These are phyloP conservation scores for Turnera subulata DNA, from an alignment of 345 rosid genomes.

Conservation along the genomic window DNA sequence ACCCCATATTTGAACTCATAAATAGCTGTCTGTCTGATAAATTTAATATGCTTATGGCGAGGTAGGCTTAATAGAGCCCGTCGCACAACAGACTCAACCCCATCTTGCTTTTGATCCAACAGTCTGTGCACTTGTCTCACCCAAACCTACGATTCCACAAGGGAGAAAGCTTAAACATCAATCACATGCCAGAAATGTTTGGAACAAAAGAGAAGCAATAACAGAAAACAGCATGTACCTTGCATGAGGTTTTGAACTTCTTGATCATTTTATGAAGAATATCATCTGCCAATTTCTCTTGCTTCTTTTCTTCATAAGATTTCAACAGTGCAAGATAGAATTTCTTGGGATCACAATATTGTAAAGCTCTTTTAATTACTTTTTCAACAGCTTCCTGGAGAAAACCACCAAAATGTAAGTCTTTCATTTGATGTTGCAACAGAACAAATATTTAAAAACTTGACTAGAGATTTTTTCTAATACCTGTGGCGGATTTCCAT, in stretches of 20 bases:
- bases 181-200: not conserved
- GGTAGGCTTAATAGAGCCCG: constrained; percentile 83
- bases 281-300: constrained; percentile 62
- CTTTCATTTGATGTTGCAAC: not conserved
- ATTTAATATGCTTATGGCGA: constrained; percentile 74
- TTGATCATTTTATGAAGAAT: constrained; percentile 70
- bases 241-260: constrained; percentile 92
- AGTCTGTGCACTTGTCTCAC: constrained; percentile 54
- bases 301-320: constrained; percentile 81
- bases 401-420: constrained; percentile 1
- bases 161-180: not conserved
- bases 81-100: constrained; percentile 57
- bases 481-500: constrained; percentile 96
- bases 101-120: constrained; percentile 54
- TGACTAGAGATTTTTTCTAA: not conserved
- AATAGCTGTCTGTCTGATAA: constrained; percentile 79
- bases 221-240: constrained; percentile 43
- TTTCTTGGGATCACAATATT: constrained; percentile 77
- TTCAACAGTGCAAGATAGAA: constrained; percentile 76
- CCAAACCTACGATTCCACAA: constrained; percentile 56
- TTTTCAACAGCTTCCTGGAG: constrained; percentile 79
- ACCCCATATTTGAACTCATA: constrained; percentile 83
- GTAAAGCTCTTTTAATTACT: constrained; percentile 83
- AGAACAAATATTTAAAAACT: not conserved
- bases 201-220: constrained; percentile 3